Base-by-base conservation (phyloP, 257 asterid genomes). In the Schizonepeta tenuifolia region DNA sequence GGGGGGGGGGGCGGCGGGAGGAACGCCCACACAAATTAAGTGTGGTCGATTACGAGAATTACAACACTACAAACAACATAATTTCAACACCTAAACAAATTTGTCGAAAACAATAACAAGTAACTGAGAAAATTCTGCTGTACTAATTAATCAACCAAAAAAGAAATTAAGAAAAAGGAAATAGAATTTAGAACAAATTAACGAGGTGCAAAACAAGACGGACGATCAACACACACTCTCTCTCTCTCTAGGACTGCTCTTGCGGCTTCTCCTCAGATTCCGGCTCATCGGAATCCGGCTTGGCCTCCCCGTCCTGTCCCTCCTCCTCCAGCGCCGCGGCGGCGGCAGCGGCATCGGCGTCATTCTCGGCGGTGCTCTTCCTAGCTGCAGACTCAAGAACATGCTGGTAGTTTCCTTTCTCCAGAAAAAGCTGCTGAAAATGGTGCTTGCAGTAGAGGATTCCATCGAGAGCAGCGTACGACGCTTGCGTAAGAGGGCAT, bases 401-500 rank as follows among this genome's bases (percentile, higher is more conserved):
- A 69, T 87, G 93, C 55, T 85, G 90, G 62, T 85, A 87, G 44
- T 79, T 87, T 56, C 90, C 93, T 40, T 87, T 87, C 84, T 87
- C 93, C 90, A 85, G 73, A 81, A 87, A 87, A 5, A 87, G 87
- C 59, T 85, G 90, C 71, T 86, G 88, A 46, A 87, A 87, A 69
- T 87, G 90, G 56, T 83, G 84, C 72, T 83, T 87, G 87, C 93
- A 87, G 79, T 87, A 87, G 41, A 87, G 81, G 65, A 81, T 61
- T 6, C 88, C 93, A 55, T 83, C 84, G 10, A 87, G 80, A 38
- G 93, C 84, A 33, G 90, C 93, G 35, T 87, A 87, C 0, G 84
- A 75, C 6, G 93, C 80, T 79, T 87, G 93, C 18, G 93, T 87
- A 1, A 87, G 90, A 0, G 85, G 80, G 76, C 93, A 87, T 0